Evolutionary conservation across 2,329 filamentous ascomycete genomes (phyloP), one percentile per base, ranked within the genome.

Genomic region (Cladophialophora psammophila): DNA sequence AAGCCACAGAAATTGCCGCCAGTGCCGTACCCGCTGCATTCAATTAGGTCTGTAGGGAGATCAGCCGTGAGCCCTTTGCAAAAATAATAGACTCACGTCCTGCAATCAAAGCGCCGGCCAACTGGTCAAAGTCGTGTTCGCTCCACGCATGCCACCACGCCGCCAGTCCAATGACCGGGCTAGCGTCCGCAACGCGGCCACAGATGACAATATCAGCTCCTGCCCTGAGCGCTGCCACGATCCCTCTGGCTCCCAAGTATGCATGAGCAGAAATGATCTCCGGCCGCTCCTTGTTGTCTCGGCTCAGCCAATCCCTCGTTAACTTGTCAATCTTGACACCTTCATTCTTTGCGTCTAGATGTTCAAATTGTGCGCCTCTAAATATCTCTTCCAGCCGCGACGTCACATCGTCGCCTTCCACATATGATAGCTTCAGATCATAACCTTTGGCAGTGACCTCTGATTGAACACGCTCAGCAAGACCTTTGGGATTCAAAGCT

Each of bases 61-160:
- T 40, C 10, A 40, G 36, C 36, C 9, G 36, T 40, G 36, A 40
- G 36, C 10, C 9, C 36, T 40, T 40, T 40, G 9, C 36, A 26
- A 26, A 26, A 2, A 26, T 3, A 26, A 26, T 26, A 26, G 26
- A 26, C 26, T 26, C 36, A 40, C 10, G 69, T 1, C 82, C 84
- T 0, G 83, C 83, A 2, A 87, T 72, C 0, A 87, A 72, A 0
- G 83, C 76, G 0, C 81, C 80, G 0, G 85, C 85, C 5, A 88
- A 76, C 32, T 77, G 70, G 64, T 87, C 80, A n/a, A 80, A 84
- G n/a, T 82, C 78, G 0, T 76, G 78, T 36, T 56, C 0, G 32
- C 32, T 3, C 86, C 85, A 88, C 0, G 78, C 76, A 60, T 87
- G 80, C 81, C 85, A 88, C 78, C 80, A 88, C 70, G 80, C 81